Base-by-base conservation (phyloP, 768 basidiomycete genomes). In the Hericium coralloides region DNA sequence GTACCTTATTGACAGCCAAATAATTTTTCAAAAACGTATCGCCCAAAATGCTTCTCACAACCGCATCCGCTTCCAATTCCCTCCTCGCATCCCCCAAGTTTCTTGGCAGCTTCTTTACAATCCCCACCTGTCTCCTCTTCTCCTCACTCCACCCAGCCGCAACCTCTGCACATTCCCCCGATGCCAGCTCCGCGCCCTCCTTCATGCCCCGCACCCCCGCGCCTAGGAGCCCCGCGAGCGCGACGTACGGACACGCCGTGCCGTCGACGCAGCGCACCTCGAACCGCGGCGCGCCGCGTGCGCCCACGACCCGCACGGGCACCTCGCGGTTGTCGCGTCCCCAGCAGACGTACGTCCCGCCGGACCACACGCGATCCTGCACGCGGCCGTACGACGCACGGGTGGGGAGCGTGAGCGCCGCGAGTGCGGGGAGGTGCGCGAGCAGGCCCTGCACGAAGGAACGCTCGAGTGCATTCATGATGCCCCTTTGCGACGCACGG, bases 301-400 rank as follows among this genome's bases (percentile, higher is more conserved):
- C 73, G 12, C 71, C 63, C 0, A 72, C 70, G 18, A 88, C 69
- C 4, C 87, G 83, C 1, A 89, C 65, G 0, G 84, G 80, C 0
- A 76, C 73, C 65, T 89, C 87, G 52, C 82, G 79, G 68, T 87
- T 86, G 49, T 88, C 83, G 12, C 76, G 75, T 0, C 87, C 87
- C 82, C 83, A 89, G 58, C 69, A 74, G 49, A 81, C 77, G 65
- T 80, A 87, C 1, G 86, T 89, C 9, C 87, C 87, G 20, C 87
- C 85, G 0, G 81, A 75, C 84, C 84, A 87, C 15, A 80, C 75
- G 3, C 84, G 83, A 60, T 90, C 87, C 2, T 55, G 48, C 70
- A 89, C 75, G 8, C 87, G 79, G 20, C 73, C 70, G 68, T 86
- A 90, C 3, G 88, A 90, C 0, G 80, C 75, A 0, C 70, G 62